These are phyloP conservation scores for Elaeis oleifera DNA, from an alignment of 202 grass and related monocot genomes.

Conservation along the genomic window DNA sequence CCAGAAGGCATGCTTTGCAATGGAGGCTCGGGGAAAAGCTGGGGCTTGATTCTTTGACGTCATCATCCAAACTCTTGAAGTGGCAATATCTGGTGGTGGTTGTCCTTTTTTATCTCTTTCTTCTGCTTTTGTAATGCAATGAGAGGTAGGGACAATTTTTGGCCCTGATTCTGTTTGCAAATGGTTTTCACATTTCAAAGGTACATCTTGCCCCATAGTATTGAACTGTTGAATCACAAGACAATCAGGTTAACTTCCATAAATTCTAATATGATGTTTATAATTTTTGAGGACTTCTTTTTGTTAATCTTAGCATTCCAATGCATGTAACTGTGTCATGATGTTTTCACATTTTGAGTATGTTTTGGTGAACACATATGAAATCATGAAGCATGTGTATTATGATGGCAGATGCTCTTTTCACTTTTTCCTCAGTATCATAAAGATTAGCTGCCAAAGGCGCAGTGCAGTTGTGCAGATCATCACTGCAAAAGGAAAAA, in stretches of 20 bases:
- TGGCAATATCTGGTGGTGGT: constrained; percentile 22
- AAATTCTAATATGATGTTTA: not conserved
- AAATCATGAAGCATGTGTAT: no score
- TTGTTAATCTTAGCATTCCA: no score
- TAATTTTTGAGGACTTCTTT: no score
- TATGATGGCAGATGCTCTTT: no score
- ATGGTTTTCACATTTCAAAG: constrained; percentile 21
- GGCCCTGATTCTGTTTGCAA: constrained; percentile 14
- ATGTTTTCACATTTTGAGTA: no score
- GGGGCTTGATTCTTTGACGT: constrained; percentile 22
- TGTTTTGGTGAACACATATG: no score
- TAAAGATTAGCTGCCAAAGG: no score
- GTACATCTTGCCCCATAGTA: constrained; percentile 54
- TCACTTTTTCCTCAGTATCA: no score
- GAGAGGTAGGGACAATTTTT: constrained; percentile 19
- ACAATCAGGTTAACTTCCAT: not conserved
- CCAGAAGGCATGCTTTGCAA: constrained; percentile 79
- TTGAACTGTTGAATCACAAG: constrained; percentile 2
- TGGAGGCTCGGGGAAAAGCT: constrained; percentile 54
- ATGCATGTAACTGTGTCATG: no score
- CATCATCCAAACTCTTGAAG: constrained; percentile 46
- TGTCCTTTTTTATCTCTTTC: constrained; percentile 37
- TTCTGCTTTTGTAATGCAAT: constrained; percentile 25
- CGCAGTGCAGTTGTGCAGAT: no score
- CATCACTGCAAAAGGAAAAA: no score